Evolutionary conservation across 352 stramenopile species (phyloP).

Genomic region (Globisporangium nunn): DNA sequence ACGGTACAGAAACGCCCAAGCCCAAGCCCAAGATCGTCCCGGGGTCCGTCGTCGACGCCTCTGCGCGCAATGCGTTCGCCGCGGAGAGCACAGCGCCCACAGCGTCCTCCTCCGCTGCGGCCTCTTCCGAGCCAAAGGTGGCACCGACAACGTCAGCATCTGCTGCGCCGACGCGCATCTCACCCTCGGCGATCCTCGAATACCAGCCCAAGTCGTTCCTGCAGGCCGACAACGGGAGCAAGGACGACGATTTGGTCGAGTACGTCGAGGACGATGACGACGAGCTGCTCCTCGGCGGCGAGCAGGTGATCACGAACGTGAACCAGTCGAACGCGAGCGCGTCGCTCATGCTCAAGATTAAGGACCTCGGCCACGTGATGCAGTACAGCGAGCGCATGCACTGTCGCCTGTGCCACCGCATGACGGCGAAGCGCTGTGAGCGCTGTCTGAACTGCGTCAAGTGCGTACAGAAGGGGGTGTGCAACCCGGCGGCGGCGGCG

Average conservation of each 20-base stretch:
- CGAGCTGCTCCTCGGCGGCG: constrained; percentile 40
- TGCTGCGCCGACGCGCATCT: constrained; percentile 12
- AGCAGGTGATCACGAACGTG: constrained; percentile 74
- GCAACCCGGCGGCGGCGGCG: constrained; percentile 15
- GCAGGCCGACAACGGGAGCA: constrained; percentile 27
- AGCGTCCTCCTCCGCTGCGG: not conserved
- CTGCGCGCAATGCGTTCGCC: constrained; percentile 14
- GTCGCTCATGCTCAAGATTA: constrained; percentile 70
- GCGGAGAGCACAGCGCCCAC: constrained; percentile 5
- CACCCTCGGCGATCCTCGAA: constrained; percentile 38
- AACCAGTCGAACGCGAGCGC: constrained; percentile 55
- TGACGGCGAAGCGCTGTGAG: constrained; percentile 71
- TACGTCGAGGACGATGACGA: constrained; percentile 66
- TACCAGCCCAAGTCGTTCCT: constrained; percentile 79
- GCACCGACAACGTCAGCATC: constrained; percentile 11
- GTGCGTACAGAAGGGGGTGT: constrained; percentile 64
- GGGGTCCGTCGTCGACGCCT: constrained; percentile 8
- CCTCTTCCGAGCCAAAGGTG: constrained; percentile 4
- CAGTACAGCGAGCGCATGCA: constrained; percentile 58
- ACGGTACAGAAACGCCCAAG: not conserved
- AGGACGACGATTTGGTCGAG: constrained; percentile 55
- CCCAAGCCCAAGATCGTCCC: constrained; percentile 11
- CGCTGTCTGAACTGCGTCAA: constrained; percentile 64
- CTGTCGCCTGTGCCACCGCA: constrained; percentile 62
- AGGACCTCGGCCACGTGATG: constrained; percentile 60